Conservation (phyloP, 2,329 filamentous ascomycete species). For the Pseudomassariella vexata region DNA sequence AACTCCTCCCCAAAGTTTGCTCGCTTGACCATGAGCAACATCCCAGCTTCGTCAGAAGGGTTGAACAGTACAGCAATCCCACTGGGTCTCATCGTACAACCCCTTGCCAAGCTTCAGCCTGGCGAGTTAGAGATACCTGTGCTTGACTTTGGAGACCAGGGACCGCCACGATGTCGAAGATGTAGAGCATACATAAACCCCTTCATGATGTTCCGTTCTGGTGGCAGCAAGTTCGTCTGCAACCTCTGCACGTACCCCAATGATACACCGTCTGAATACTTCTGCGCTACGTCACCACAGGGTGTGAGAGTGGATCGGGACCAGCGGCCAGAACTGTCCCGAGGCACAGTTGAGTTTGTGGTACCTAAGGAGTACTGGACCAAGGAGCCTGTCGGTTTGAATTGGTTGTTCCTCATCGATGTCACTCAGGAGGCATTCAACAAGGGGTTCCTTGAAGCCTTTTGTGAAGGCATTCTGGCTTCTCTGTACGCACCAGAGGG, state of each 20-base stretch:
- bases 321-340: slow-evolving; percentile 81
- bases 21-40: slow-evolving; percentile 87
- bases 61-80: slow-evolving; percentile 76
- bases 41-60: slow-evolving; percentile 76
- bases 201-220: slow-evolving; percentile 94
- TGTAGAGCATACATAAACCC: slow-evolving; percentile 98
- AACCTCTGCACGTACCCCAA: slow-evolving; percentile 98
- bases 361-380: slow-evolving; percentile 99
- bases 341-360: slow-evolving; percentile 91
- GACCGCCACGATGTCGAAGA: slow-evolving; percentile 84
- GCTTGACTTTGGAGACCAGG: slow-evolving; percentile 86
- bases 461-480: slow-evolving; percentile 81
- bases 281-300: slow-evolving; percentile 80
- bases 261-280: slow-evolving; percentile 88
- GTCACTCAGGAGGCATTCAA: slow-evolving; percentile 88
- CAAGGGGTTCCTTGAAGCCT: slow-evolving; percentile 82
- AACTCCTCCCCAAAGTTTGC: slow-evolving; percentile 94
- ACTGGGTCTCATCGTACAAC: slow-evolving; percentile 82
- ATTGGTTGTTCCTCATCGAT: slow-evolving; percentile 88
- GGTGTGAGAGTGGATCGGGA: slow-evolving; percentile 83
- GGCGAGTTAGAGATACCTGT: slow-evolving; percentile 87
- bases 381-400: slow-evolving; percentile 81
- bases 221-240: slow-evolving; percentile 94
- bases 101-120: slow-evolving; percentile 73
- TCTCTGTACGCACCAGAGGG: slow-evolving; percentile 72